A percentile compares a stretch with the other conserved stretches of the same genome.
Evolutionary conservation across 1,139 yeast genomes (phyloP).

Genomic region (Pichia sp.): DNA sequence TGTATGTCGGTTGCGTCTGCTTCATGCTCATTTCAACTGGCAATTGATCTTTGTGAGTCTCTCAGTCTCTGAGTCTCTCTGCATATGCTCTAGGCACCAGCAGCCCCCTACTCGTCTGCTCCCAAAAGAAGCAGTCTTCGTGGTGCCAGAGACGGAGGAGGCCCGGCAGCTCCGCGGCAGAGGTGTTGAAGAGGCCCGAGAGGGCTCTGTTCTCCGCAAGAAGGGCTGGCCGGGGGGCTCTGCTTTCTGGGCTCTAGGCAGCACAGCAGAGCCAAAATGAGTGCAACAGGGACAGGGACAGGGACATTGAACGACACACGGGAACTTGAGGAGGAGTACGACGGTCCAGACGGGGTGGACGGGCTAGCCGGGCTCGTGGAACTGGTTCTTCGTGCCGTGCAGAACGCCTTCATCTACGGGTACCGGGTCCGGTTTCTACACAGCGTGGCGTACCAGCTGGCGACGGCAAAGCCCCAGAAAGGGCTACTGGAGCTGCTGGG

Average conservation of each 20-base stretch:
- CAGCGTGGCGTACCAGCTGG: conserved; percentile 47
- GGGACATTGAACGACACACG: too few species aligned
- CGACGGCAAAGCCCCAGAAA: conserved; percentile 41
- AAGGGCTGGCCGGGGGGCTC: not conserved
- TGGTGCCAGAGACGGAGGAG: not conserved
- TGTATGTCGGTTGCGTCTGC: not conserved
- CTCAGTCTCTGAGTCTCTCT: not conserved
- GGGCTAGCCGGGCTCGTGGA: not conserved
- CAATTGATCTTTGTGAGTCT: too few species aligned
- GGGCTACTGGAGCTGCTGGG: conserved; percentile 42
- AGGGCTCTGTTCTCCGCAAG: not conserved
- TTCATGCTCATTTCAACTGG: not conserved
- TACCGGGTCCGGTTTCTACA: conserved; percentile 71
- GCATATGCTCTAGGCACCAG: too few species aligned
- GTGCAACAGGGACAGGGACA: not conserved
- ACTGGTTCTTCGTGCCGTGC: conserved; percentile 17
- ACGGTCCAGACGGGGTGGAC: not conserved
- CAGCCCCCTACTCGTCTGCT: not conserved
- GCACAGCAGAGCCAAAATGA: not conserved
- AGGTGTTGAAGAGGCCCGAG: not conserved
- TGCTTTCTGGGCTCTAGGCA: not conserved
- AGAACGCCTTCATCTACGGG: conserved; percentile 50
- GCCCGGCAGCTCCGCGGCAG: not conserved
- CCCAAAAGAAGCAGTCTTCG: not conserved
- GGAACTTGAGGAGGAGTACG: not conserved